These are phyloP conservation scores for Erodium chrysanthum DNA, from an alignment of 441 rosid genomes.

Conservation along the genomic window DNA sequence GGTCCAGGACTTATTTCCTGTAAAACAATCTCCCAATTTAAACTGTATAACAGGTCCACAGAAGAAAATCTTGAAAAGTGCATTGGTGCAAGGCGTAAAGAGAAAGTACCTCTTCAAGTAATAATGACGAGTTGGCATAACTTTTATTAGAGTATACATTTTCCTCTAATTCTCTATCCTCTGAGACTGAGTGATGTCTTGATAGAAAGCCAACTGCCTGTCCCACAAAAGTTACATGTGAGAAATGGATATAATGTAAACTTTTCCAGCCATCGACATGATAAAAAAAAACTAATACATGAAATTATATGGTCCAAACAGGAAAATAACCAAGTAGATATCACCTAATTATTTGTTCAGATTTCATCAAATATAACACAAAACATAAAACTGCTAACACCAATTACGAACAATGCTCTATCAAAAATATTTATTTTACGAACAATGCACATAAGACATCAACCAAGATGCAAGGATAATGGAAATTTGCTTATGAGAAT, in stretches of 20 bases:
- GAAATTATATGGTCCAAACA: background rate
- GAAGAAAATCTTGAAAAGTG: conserved; percentile 11
- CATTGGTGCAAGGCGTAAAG: background rate
- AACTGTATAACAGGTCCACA: too few relatives aligned
- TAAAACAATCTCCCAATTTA: conserved; percentile 20
- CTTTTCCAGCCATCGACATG: background rate
- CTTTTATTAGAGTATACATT: conserved; percentile 40
- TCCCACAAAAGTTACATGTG: conserved; percentile 11
- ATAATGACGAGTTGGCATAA: conserved; percentile 47
- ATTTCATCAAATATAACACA: background rate
- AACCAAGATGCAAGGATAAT: background rate
- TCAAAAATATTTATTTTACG: too few relatives aligned
- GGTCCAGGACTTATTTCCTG: conserved; percentile 62
- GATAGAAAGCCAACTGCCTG: conserved; percentile 74
- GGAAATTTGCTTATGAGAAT: background rate
- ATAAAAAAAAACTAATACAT: background rate
- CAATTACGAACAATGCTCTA: background rate
- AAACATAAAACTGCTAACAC: background rate
- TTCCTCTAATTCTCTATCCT: conserved; percentile 76
- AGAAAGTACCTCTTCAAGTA: conserved; percentile 72
- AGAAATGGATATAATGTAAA: background rate
- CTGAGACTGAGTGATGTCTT: conserved; percentile 47
- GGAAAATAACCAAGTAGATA: background rate
- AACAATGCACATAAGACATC: background rate
- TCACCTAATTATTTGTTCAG: background rate